Evolutionary conservation across 495 filamentous ascomycete genomes (phyloP), one percentile per base, ranked within the genome.

Genomic region (Penicillium parvum): DNA sequence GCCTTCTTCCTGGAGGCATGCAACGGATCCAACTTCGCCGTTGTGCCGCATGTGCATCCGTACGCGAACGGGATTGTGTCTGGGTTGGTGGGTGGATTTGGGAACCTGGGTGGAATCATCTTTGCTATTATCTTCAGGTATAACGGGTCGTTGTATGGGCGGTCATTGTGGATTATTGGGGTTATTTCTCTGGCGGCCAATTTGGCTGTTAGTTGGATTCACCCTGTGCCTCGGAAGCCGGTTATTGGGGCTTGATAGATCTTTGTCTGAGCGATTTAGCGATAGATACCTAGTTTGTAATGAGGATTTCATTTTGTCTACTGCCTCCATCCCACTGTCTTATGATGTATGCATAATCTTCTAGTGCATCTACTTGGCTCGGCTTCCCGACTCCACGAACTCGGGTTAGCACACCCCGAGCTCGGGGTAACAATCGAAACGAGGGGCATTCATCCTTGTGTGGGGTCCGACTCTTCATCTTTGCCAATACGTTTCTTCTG

Each of bases 121-220:
- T 95, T 94, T 60, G 81, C 86, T 12, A 78, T 95, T 38, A 79
- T 96, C 46, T 92, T 96, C 71, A 71, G 90, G 40, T 92, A 90
- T 62, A 74, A 75, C 34, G 80, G 79, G 2, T 70, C 56, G 0
- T 56, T 83, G 42, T 95, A 90, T 45, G 76, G 72, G 2, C 78
- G 73, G 55, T 77, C 74, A 7, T 76, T 92, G 56, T 90, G 86
- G 87, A 83, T 91, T 41, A 87, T 90, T 40, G 88, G 88, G 11
- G 67, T 83, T n/a, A 79, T 94, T 7, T 78, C 75, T 47, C 75
- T 95, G 33, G 79, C 45, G 0, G 71, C 87, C 4, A 86, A 85
- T 47, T 18, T 91, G 12, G 63, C 65, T 11, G 69, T 90, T 28
- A 68, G 69, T 32, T 92, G 88, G 88, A 84, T 90, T 43, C 64